Percentiles rank a stretch among this genome's conserved stretches.
phyloP scores from a whole-genome alignment of 139 green algal species.

The Chlamydomonas asymmetrica region DNA sequence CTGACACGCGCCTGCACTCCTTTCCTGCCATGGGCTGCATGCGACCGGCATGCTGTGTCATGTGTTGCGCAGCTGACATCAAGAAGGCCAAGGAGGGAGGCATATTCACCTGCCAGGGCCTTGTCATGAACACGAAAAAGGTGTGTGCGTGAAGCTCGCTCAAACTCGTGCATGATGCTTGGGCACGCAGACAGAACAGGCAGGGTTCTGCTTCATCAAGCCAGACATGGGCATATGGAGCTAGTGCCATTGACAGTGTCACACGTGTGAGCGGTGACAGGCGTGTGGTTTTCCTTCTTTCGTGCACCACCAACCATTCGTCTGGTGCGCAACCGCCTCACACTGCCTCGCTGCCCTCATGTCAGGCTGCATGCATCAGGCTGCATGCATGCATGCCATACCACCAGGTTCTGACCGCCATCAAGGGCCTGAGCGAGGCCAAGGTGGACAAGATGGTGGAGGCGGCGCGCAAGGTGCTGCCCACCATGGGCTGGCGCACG shows the following conservation, averaged over 20 bases:
- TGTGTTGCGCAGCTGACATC: conserved; percentile 63
- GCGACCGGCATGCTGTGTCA: neutral
- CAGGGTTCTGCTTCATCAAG: neutral
- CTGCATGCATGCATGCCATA: no score
- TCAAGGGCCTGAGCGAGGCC: conserved; percentile 92
- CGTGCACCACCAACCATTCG: no score
- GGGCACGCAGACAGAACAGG: neutral
- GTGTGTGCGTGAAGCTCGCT: no score
- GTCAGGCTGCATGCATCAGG: no score
- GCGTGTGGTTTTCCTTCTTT: neutral
- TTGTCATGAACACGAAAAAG: conserved; percentile 86
- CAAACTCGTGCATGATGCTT: neutral
- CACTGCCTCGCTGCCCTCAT: no score
- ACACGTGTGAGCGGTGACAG: neutral
- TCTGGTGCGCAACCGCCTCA: no score
- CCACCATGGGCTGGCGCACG: conserved; percentile 18
- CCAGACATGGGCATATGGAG: neutral
- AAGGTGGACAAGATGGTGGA: conserved; percentile 95
- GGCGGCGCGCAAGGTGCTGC: conserved; percentile 57
- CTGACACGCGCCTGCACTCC: neutral
- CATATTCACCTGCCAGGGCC: conserved; percentile 72
- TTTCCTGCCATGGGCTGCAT: neutral
- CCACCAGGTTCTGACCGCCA: conserved; percentile 70
- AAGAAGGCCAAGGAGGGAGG: conserved; percentile 91
- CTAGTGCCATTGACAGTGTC: neutral